A percentile compares a stretch with the other conserved stretches of the same genome.
These are phyloP conservation scores for Candida parachauliodes DNA, from an alignment of 805 yeast species.

Conservation along the genomic window DNA sequence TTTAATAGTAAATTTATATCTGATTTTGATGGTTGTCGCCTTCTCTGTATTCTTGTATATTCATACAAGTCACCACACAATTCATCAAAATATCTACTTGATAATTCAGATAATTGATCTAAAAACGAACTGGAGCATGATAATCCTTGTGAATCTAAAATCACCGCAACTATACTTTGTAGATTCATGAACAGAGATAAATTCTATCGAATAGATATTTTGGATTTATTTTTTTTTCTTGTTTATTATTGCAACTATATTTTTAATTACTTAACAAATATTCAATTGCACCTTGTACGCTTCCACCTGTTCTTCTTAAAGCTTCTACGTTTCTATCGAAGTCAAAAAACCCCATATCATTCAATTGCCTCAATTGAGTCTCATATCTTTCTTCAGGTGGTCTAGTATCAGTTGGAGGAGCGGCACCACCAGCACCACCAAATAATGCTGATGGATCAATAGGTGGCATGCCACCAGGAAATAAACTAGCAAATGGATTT, in stretches of 20 bases:
- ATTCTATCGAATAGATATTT: background rate
- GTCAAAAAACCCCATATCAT: constrained; percentile 70
- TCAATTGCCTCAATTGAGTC: constrained; percentile 41
- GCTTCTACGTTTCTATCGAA: constrained; percentile 91
- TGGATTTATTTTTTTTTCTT: background rate
- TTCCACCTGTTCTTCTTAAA: constrained; percentile 91
- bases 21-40: constrained; percentile 48
- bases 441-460: constrained; percentile 54
- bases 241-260: background rate
- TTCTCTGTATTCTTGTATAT: constrained; percentile 56
- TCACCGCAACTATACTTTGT: constrained; percentile 7
- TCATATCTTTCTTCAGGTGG: constrained; percentile 47
- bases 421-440: constrained; percentile 32
- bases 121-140: constrained; percentile 25
- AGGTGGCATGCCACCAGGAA: constrained; percentile 33
- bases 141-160: constrained; percentile 15
- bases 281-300: constrained; percentile 95
- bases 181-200: constrained; percentile 8
- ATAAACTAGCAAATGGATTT: constrained; percentile 39
- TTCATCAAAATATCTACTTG: constrained; percentile 28
- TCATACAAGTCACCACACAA: constrained; percentile 43
- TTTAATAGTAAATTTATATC: constrained; percentile 48
- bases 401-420: constrained; percentile 34
- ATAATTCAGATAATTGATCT: constrained; percentile 25
- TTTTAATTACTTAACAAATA: constrained; percentile 48